phyloP scores from a whole-genome alignment of 139 green algal species.

The Pseudopediastrum boryanum region DNA sequence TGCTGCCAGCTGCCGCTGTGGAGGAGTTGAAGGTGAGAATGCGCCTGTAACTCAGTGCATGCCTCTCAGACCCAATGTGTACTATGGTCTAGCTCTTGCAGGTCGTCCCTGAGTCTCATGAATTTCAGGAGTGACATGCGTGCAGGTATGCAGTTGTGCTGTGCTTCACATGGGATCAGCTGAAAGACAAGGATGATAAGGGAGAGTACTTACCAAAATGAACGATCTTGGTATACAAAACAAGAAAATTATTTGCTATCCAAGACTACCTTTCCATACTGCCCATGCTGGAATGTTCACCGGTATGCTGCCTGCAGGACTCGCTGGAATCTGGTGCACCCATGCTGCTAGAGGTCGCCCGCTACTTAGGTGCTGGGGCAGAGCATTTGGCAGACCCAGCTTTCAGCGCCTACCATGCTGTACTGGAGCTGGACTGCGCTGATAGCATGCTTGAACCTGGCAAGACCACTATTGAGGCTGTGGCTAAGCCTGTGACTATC shows the following conservation, averaged over 20 bases:
- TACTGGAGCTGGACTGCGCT: constrained; percentile 21
- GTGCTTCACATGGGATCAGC: not conserved
- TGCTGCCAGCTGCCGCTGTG: not conserved
- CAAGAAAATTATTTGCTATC: not conserved
- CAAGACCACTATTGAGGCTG: not conserved
- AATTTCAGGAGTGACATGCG: not conserved
- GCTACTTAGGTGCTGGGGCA: not conserved
- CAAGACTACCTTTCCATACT: not conserved
- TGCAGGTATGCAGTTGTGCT: not conserved
- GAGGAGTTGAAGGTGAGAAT: constrained; percentile 20
- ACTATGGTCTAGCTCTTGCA: not conserved
- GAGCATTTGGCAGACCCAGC: constrained; percentile 23
- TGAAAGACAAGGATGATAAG: too few relatives aligned
- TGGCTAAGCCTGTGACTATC: not conserved
- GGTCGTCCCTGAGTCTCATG: not conserved
- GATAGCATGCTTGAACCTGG: constrained; percentile 36
- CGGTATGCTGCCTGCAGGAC: constrained; percentile 15
- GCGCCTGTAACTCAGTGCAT: not conserved
- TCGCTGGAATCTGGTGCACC: constrained; percentile 11
- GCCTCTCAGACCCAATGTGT: not conserved
- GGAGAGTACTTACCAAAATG: too few relatives aligned
- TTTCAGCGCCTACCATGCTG: constrained; percentile 26
- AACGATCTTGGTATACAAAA: too few relatives aligned
- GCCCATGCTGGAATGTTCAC: too few relatives aligned
- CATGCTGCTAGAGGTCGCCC: constrained; percentile 27